Base-by-base conservation (phyloP, 2,329 filamentous ascomycete species). In the Colletotrichum graminicola region DNA sequence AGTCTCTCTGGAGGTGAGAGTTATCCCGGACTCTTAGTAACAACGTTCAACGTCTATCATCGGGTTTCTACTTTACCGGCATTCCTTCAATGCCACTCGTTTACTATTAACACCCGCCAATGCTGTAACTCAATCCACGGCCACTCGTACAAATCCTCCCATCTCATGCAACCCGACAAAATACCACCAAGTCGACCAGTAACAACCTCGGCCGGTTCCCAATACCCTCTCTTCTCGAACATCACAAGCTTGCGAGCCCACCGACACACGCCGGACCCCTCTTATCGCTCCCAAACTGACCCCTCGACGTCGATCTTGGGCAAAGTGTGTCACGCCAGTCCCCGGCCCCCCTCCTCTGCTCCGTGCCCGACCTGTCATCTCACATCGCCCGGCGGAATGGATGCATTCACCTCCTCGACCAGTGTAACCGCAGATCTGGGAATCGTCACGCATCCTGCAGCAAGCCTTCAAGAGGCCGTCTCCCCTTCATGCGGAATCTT, bases 271-370 rank as follows among this genome's bases (percentile, higher is more conserved):
- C 32, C 32, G 32, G 34, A 23, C 32, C n/a, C 47, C 45, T 60
- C 56, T 43, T 34, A 49, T 67, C 67, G n/a, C 66, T 57, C 63
- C 56, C 54, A 71, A 71, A 54, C 56, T 49, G 32, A 34, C 41
- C 63, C 67, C 67, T 61, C 26, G 56, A 62, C 63, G 67, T 71
- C 56, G 67, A 71, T 71, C 63, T 67, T 62, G 67, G 63, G 29
- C 21, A 43, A 56, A 62, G 47, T 71, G 63, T 67, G 39, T 71
- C 67, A 51, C 34, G 34, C 51, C 61, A 39, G 47, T 5, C 32
- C 45, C 45, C 21, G 23, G 34, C n/a, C 34, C 45, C 45, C 36
- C 47, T 61, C 52, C 52, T 55, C 39, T 45, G 29, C 23, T 23
- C 39, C 32, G 34, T 14, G 11, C 26, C 8, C 49, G 3, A 10